Evolutionary conservation across 2,329 filamentous ascomycete species (phyloP).

Genomic region (Aureobasidium namibiae): DNA sequence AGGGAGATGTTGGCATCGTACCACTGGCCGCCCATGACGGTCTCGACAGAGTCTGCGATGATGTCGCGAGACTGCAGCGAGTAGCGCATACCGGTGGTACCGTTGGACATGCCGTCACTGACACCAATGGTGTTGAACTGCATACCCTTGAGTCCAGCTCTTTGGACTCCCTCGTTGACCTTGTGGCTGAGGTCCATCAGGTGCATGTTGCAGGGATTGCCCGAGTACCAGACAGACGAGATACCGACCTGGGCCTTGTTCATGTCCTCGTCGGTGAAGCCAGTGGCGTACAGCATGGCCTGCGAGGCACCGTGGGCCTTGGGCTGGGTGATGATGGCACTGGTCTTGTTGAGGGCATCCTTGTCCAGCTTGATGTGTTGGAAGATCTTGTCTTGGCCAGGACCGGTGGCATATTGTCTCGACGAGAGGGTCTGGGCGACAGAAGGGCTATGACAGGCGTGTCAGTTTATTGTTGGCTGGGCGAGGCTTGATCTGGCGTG

Average conservation of each 20-base stretch:
- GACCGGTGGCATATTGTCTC: slow-evolving; percentile 11
- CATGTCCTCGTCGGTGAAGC: slow-evolving; percentile 77
- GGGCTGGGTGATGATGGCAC: slow-evolving; percentile 80
- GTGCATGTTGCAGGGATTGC: slow-evolving; percentile 99
- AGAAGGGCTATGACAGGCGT: background rate
- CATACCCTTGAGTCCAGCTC: slow-evolving; percentile 76
- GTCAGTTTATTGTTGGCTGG: background rate
- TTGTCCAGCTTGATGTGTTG: slow-evolving; percentile 12
- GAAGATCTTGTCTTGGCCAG: slow-evolving; percentile 13
- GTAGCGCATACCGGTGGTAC: slow-evolving; percentile 93
- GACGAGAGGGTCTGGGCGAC: background rate
- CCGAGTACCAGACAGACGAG: slow-evolving; percentile 95
- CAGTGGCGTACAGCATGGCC: slow-evolving; percentile 97
- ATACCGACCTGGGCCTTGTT: slow-evolving; percentile 96
- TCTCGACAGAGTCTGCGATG: slow-evolving; percentile 97
- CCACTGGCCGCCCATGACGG: slow-evolving; percentile 98
- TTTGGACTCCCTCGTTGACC: slow-evolving; percentile 63
- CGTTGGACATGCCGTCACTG: slow-evolving; percentile 97
- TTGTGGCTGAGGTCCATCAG: slow-evolving; percentile 78
- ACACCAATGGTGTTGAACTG: slow-evolving; percentile 99
- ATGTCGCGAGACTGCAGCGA: slow-evolving; percentile 76
- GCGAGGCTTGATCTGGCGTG: background rate
- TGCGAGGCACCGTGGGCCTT: slow-evolving; percentile 98
- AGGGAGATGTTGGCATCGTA: slow-evolving; percentile 97
- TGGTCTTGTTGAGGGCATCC: slow-evolving; percentile 67